These are phyloP conservation scores for Botryosphaeria agaves DNA, from an alignment of 2,329 filamentous ascomycete genomes.

Conservation along the genomic window DNA sequence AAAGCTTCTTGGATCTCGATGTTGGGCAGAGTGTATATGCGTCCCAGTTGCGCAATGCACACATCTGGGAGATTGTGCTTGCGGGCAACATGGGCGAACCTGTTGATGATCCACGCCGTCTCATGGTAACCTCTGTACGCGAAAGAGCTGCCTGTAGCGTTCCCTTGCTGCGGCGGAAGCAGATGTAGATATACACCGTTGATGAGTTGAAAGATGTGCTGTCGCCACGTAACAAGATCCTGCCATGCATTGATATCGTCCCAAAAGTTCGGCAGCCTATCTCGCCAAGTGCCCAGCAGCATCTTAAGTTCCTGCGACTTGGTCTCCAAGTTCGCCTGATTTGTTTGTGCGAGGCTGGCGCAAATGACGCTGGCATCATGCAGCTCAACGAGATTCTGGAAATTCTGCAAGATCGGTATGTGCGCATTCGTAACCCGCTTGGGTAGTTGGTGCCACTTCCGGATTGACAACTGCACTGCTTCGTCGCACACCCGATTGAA, in stretches of 20 bases:
- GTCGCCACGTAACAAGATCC: conserved; percentile 97
- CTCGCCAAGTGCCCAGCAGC: conserved; percentile 84
- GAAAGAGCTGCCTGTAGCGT: conserved; percentile 77
- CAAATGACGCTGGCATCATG: conserved; percentile 97
- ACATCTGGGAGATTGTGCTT: conserved; percentile 96
- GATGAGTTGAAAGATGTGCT: conserved; percentile 96
- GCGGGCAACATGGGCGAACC: conserved; percentile 91
- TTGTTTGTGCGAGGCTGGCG: conserved; percentile 74
- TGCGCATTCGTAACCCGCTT: conserved; percentile 87
- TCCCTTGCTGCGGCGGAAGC: conserved; percentile 56
- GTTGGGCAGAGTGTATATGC: conserved; percentile 96
- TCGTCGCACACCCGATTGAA: conserved; percentile 90
- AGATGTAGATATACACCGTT: conserved; percentile 84
- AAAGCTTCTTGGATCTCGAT: conserved; percentile 99
- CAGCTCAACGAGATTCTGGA: conserved; percentile 92
- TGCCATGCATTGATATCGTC: conserved; percentile 99
- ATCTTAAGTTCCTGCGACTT: conserved; percentile 95
- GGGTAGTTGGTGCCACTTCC: conserved; percentile 98
- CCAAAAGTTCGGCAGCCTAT: conserved; percentile 92
- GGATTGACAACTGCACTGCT: conserved; percentile 88
- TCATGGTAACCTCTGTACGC: conserved; percentile 97
- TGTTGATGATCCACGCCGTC: conserved; percentile 99
- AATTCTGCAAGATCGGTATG: conserved; percentile 87
- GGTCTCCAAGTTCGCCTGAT: conserved; percentile 65
- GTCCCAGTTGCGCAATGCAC: conserved; percentile 89